Base-by-base conservation (phyloP, 2,329 filamentous ascomycete species). In the Aspergillus transmontanensis region DNA sequence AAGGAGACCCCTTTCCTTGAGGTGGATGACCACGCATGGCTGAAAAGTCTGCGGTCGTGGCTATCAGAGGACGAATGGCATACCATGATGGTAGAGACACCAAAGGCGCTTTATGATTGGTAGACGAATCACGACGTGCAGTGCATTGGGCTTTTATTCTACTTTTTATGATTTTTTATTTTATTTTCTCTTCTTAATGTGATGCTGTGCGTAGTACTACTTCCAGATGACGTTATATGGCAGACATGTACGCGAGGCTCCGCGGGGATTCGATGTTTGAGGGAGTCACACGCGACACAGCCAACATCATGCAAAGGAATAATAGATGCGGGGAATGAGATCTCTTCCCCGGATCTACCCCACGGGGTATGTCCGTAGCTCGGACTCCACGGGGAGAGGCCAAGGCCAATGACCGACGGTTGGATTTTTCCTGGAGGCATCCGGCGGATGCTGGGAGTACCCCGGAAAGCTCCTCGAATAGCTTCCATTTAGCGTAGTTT, bases 1-100 rank as follows among this genome's bases (percentile, higher is more conserved):
- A 66, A 62, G 4, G 76, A 78, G 59, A 74, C 74, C 1, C 68
- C 71, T 6, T 75, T 66, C 57, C 50, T 73, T 28, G 45, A 65
- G 14, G 62, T 74, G 1, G 71, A 75, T 55, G 69, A 75, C 60
- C 23, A 67, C 21, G 67, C 67, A n/a, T 74, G 72, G 73, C 48
- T 74, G 57, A 64, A 58, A 28, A 72, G 67, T 54, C 59, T 74
- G 23, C 70, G 68, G 11, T 67, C 64, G 1, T 74, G 69, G 70
- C 41, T 74, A 19, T 67, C 67, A 7, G 68, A 66, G 28, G 60
- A 69, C 10, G 66, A 36, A 74, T 73, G 67, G 70, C 50, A 69
- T 32, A 23, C 61, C 0, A 21, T 74, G 57, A 73, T 73, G 71
- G 66, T 73, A 6, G 28, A 58, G 14, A 72, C 70, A 14, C 70